Evolutionary conservation across 164 flowering plant genomes (phyloP), one percentile per base, ranked within the genome.

Genomic region (Liquidambar formosana): DNA sequence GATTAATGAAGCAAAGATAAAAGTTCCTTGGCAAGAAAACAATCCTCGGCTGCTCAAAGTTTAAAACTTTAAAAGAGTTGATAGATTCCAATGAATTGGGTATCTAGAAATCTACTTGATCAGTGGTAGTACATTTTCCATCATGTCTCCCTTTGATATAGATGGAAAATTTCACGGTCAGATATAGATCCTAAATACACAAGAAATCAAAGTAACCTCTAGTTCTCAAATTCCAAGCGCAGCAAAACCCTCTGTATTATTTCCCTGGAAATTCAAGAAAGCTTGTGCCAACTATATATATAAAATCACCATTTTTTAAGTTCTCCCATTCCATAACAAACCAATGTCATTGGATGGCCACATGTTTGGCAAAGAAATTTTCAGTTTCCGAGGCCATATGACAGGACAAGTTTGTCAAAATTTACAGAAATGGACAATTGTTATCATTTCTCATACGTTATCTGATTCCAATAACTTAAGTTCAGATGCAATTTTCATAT

Each of bases 401-500:
- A 43, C 51, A 12, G 53, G 53, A 49, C 53, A 62, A 62, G 28
- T 62, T 45, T 45, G 28, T 4, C 28, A 46, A 63, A 63, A 60
- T 45, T 21, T 22, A 63, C 52, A 63, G 46, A 22, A 63, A 46
- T 10, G 0, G 65, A 22, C 52, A 43, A 62, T 62, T 19, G 53
- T 21, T 45, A 22, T 26, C 53, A 26, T n/a, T 21, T 63, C 52
- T 23, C 19, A 63, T 21, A 63, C 45, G 28, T 48, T n/a, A 63
- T 4, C 8, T 1, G 47, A 5, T 51, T 65, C 25, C 44, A 19
- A 12, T 49, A n/a, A 28, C 13, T 18, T 16, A 65, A 28, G 58
- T 49, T 64, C 67, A 64, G 68, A 65, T 27, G 58, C 68, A 65
- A 65, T 33, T n/a, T n/a, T 65, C 26, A 49, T 28, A 49, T 27